Conservation (phyloP, 768 basidiomycete genomes). For the Panellus pusillus region DNA sequence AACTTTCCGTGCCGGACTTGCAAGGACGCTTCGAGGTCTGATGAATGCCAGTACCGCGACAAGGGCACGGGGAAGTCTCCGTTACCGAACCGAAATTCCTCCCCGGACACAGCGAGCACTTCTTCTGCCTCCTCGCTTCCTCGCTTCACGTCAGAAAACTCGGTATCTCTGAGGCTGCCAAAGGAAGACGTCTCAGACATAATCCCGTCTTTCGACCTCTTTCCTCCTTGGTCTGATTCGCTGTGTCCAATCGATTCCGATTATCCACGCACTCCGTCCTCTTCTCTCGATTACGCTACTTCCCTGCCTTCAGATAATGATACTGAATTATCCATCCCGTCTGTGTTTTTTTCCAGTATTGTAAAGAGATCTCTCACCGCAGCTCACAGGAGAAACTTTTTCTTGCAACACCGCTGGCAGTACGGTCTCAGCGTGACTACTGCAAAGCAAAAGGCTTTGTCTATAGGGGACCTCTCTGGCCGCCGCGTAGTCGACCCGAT, state of each 20-base stretch:
- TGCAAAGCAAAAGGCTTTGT: slow-evolving; percentile 9
- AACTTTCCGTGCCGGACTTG: slow-evolving; percentile 16
- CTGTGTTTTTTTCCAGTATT: background rate
- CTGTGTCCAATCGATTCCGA: background rate
- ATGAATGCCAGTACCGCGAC: slow-evolving; percentile 20
- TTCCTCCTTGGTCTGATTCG: slow-evolving; percentile 1
- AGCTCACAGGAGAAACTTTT: slow-evolving; percentile 1
- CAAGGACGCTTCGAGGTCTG: slow-evolving; percentile 3
- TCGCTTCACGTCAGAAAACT: background rate
- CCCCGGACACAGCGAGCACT: slow-evolving; percentile 9
- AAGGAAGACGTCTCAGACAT: background rate
- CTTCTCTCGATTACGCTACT: background rate
- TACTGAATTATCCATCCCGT: background rate
- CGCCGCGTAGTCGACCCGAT: background rate
- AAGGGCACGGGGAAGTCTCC: background rate
- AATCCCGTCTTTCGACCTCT: background rate
- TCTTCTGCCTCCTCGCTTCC: slow-evolving; percentile 6
- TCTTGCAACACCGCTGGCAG: slow-evolving; percentile 13
- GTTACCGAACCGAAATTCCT: background rate
- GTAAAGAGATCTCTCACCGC: background rate
- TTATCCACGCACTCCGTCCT: background rate
- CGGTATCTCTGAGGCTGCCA: background rate
- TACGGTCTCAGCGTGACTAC: slow-evolving; percentile 14
- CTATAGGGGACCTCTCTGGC: slow-evolving; percentile 8
- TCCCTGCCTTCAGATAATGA: background rate